Conservation (phyloP, 73 alveolate genomes). For the Paramecium bursaria region DNA sequence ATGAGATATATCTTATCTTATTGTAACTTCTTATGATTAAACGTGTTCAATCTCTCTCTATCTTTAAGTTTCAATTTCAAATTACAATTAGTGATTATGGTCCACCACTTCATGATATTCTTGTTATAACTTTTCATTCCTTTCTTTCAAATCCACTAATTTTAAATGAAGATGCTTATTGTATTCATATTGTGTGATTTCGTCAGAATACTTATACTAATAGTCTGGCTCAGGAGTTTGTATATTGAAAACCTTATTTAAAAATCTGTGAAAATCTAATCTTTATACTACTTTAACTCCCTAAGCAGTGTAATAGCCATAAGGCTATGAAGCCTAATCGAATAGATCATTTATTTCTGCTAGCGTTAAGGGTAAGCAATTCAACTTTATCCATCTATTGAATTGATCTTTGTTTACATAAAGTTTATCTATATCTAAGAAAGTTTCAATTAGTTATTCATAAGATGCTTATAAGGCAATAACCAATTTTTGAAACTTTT, state of each 20-base stretch:
- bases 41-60: background rate
- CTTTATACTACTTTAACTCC: conserved; percentile 46
- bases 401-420: conserved; percentile 4
- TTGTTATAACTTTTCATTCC: background rate
- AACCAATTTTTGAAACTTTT: conserved; percentile 43
- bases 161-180: conserved; percentile 13
- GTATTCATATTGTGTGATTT: conserved; percentile 3
- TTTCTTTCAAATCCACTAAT: conserved; percentile 28
- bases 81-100: background rate
- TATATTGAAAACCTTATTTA: conserved; percentile 6
- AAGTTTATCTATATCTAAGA: background rate
- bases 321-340: background rate
- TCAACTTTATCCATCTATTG: conserved; percentile 25
- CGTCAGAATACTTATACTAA: conserved; percentile 9
- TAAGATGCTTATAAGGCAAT: conserved; percentile 21
- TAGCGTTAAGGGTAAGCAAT: conserved; percentile 28
- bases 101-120: background rate
- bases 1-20: conserved; percentile 5
- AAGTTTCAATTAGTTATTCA: conserved; percentile 15
- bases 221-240: background rate
- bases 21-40: background rate
- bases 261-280: conserved; percentile 7
- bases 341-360: conserved; percentile 18
- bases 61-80: background rate
- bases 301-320: conserved; percentile 25